Evolutionary conservation across 352 stramenopile genomes (phyloP), one percentile per base, ranked within the genome.

Genomic region (Phytophthora sp.): DNA sequence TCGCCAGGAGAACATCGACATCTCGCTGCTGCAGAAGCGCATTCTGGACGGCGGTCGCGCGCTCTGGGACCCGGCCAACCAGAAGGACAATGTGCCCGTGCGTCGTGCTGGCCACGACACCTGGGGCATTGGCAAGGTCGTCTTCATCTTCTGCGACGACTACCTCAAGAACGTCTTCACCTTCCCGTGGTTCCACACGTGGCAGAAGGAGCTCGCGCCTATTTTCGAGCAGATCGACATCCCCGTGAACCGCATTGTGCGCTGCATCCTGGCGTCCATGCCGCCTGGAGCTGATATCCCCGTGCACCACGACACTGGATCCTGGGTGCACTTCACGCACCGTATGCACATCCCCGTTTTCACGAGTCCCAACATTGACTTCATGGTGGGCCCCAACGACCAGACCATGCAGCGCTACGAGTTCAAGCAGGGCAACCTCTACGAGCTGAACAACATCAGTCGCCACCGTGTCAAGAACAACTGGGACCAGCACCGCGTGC

Each of bases 381-480:
- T 96, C 27, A 70, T 77, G 62, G 82, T 97, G 45, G 97, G 97
- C 8, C 72, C 83, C 7, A 91, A 89, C 23, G 76, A 90, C 41
- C 55, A 96, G 7, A 72, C 54, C 15, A 92, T 99, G 87, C 60
- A 89, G 64, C 86, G 94, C n/a, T 86, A 97, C 48, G 79, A 94
- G 62, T 98, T 98, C 61, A 75, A 88, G 57, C 88, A 98, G 55
- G 97, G 96, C 50, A 83, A 95, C 37, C 84, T 99, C 3, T 98
- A 99, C 82, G 97, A 99, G 84, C 95, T 99, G 53, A 99, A 99
- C 84, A 99, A 99, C 76, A 96, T 97, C 57, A 96, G 94, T 63
- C 98, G 99, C 65, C 97, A 99, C 77, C 64, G 73, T 32, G 89
- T 99, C 20, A 92, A 89, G 49, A 99, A 99, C 81, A 85, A 94